Conservation (phyloP, 2,329 filamentous ascomycete species). For the Aspergillus fructus region DNA sequence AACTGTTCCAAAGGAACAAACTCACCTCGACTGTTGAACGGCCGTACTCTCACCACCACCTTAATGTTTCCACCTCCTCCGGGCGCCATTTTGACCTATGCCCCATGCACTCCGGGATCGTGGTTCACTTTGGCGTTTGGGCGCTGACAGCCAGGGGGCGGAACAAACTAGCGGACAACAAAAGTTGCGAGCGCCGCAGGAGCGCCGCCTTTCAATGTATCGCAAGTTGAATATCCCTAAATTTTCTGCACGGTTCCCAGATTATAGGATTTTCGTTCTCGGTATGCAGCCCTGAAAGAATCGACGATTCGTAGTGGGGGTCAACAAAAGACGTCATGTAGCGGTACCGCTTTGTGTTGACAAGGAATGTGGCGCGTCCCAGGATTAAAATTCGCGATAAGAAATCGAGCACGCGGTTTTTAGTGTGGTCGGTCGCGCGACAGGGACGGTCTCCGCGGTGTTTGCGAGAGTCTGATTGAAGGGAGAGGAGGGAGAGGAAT, state of each 20-base stretch:
- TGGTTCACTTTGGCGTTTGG: constrained; percentile 15
- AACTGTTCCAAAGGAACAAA: constrained; percentile 14
- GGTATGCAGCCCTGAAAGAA: constrained; percentile 9
- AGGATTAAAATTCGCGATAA: constrained; percentile 12
- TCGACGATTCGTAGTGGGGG: constrained; percentile 20
- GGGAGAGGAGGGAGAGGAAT: background rate
- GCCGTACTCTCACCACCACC: constrained; percentile 94
- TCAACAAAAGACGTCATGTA: constrained; percentile 42
- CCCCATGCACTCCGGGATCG: constrained; percentile 35
- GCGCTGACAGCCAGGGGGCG: constrained; percentile 13
- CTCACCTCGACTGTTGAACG: constrained; percentile 92
- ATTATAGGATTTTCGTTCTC: background rate
- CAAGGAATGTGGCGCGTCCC: constrained; percentile 18
- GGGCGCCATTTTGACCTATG: constrained; percentile 57
- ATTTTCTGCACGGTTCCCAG: background rate
- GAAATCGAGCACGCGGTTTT: constrained; percentile 2
- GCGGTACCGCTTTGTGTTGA: constrained; percentile 16
- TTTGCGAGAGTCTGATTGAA: background rate
- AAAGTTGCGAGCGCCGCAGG: constrained; percentile 34
- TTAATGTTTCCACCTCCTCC: constrained; percentile 95
- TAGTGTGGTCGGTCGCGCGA: constrained; percentile 1
- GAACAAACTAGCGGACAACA: constrained; percentile 18
- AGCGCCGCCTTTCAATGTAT: constrained; percentile 26
- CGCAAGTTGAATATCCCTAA: constrained; percentile 10
- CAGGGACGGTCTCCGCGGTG: background rate